Conservation (phyloP, 257 asterid species). For the Marsdenia floribunda region DNA sequence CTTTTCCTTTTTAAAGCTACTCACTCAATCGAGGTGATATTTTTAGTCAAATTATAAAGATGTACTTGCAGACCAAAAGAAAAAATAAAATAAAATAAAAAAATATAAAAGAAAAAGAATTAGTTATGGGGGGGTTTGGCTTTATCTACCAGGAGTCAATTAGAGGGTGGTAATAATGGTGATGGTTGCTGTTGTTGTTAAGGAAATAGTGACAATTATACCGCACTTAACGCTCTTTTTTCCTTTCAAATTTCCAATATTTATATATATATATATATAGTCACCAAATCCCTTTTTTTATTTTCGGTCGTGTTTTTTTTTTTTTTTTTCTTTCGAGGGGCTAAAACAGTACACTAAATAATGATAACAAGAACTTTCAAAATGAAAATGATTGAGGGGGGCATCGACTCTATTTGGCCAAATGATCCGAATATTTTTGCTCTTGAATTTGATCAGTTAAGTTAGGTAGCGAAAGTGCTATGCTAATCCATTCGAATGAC, state of each 20-base stretch:
- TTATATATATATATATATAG: too few species aligned
- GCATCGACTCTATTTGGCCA: background rate
- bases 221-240: slow-evolving; percentile 16
- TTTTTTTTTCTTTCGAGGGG: too few species aligned
- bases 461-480: slow-evolving; percentile 1
- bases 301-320: background rate
- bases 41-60: too few species aligned
- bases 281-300: background rate
- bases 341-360: background rate
- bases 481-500: background rate
- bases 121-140: background rate
- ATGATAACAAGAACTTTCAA: background rate
- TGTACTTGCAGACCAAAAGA: too few species aligned
- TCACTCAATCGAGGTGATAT: too few species aligned
- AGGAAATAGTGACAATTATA: too few species aligned
- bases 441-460: background rate
- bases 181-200: too few species aligned
- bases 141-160: background rate
- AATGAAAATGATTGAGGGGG: slow-evolving; percentile 2
- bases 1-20: too few species aligned
- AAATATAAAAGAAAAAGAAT: background rate
- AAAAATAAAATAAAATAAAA: background rate
- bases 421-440: background rate
- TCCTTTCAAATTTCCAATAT: too few species aligned
- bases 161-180: too few species aligned